phyloP scores from a whole-genome alignment of 768 basidiomycete genomes.

The Rhizopogon roseolus region DNA sequence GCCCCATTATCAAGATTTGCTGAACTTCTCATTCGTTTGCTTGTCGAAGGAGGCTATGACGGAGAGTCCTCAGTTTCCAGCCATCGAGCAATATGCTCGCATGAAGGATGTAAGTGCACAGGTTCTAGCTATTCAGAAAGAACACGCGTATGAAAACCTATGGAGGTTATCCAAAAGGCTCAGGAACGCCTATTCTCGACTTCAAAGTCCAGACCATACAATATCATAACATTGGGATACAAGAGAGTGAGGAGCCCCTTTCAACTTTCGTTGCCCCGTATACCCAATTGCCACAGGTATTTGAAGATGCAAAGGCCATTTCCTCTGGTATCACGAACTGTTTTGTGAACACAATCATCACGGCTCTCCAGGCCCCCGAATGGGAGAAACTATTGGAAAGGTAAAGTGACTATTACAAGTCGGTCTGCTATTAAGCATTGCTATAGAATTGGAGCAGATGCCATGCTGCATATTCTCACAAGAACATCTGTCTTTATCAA shows the following conservation, averaged over 20 bases:
- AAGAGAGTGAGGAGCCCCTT: constrained; percentile 40
- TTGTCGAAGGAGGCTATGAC: constrained; percentile 18
- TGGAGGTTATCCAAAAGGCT: constrained; percentile 57
- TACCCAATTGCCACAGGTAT: constrained; percentile 8
- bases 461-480: constrained; percentile 74
- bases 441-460: constrained; percentile 68
- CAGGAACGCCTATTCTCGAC: constrained; percentile 48
- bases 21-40: constrained; percentile 47
- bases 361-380: constrained; percentile 55
- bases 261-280: background rate
- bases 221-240: constrained; percentile 68
- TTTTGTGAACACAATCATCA: constrained; percentile 73
- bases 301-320: constrained; percentile 32
- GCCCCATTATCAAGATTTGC: constrained; percentile 27
- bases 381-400: constrained; percentile 65
- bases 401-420: constrained; percentile 29
- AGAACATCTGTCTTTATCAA: constrained; percentile 71
- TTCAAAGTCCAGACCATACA: constrained; percentile 34
- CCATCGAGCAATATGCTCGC: constrained; percentile 37
- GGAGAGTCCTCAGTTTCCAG: constrained; percentile 20
- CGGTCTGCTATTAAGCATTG: background rate
- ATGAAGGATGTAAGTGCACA: constrained; percentile 47
- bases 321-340: constrained; percentile 48
- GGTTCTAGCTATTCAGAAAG: background rate
- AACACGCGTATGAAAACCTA: background rate